Evolutionary conservation across 208 protist genomes (phyloP), one percentile per base, ranked within the genome.

Genomic region (Trypanosoma grayi): DNA sequence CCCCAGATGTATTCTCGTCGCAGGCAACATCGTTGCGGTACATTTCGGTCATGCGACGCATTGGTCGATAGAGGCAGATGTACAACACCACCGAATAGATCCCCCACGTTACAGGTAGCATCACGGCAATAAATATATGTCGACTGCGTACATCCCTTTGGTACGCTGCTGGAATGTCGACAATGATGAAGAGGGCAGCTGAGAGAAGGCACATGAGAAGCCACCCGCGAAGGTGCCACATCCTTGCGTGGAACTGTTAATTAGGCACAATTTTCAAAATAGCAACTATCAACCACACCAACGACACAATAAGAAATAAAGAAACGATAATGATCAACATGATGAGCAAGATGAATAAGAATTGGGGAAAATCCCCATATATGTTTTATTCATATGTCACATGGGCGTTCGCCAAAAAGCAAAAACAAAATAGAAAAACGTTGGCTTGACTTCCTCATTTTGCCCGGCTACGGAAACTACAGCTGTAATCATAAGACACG

Each of bases 41-140:
- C 20, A 76, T 50, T 11, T 58, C 59, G 1, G 72, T 78, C 55
- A 63, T 73, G 13, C 55, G 70, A 24, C 60, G 33, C 64, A 93
- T 54, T 7, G 81, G 79, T 4, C 75, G 58, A 51, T 79, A 84
- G 6, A 93, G 34, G 37, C 87, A 52, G 1, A 88, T 53, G 64
- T 85, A 90, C 20, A 80, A 30, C 0, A 79, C 20, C 2, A 76
- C 8, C 16, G 89, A 51, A 53, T 90, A 90, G 2, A 81, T 5
- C 0, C 83, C 0, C 66, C 75, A 87, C 57, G 75, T 53, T 4
- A 78, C 52, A 6, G 83, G 73, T 11, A 70, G 63, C 24, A 81
- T 73, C 10, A 83, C 69, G 9, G 73, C 46, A 13, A 83, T 66
- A 67, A 85, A 89, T 47, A 87, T 81, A 48, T 53, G 78, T 25